Base-by-base conservation (phyloP, 2,329 filamentous ascomycete species). In the Colletotrichum noveboracense region DNA sequence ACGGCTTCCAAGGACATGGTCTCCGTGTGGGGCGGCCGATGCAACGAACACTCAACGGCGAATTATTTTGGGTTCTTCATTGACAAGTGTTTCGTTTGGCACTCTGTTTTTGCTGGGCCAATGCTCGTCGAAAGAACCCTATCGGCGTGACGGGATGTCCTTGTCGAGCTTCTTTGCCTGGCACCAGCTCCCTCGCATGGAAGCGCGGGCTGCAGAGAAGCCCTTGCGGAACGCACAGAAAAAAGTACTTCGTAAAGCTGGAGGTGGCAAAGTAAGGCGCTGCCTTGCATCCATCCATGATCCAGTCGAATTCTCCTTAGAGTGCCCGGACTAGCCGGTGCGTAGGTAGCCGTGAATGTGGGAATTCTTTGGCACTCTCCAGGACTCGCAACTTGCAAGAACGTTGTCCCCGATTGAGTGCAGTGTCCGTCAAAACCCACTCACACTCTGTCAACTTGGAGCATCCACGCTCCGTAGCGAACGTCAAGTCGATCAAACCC, bases 71-170 rank as follows among this genome's bases (percentile, higher is more conserved):
- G 43, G 56, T 73, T 75, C 66, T 28, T 30, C 24, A 28, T 68
- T 75, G 69, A 75, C 73, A 73, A 75, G 70, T 75, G 73, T 73
- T 68, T 73, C 73, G 64, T 75, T 75, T 75, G 73, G 69, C 56
- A 48, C 38, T 67, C 18, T 62, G 26, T 62, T 65, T 58, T 30
- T 21, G 58, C 61, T 66, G 36, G 55, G 68, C 62, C 10, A 55
- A 52, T 48, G 61, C 60, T 66, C 61, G 24, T 66, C 55, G 28
- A 71, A 16, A 52, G 36, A 69, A 64, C 38, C 56, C 32, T 64
- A 26, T 43, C 30, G 36, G 16, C 24, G 16, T 34, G 30, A 48
- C 34, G 69, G 72, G 69, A 62, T 75, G 14, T 62, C 61, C 69
- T 55, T 55, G 62, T 36, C 10, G 26, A 38, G 26, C 30, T 24